A percentile compares a stretch with the other conserved stretches of the same genome.
phyloP scores from a whole-genome alignment of 23 red algal genomes.

The Gracilaria domingensis region DNA sequence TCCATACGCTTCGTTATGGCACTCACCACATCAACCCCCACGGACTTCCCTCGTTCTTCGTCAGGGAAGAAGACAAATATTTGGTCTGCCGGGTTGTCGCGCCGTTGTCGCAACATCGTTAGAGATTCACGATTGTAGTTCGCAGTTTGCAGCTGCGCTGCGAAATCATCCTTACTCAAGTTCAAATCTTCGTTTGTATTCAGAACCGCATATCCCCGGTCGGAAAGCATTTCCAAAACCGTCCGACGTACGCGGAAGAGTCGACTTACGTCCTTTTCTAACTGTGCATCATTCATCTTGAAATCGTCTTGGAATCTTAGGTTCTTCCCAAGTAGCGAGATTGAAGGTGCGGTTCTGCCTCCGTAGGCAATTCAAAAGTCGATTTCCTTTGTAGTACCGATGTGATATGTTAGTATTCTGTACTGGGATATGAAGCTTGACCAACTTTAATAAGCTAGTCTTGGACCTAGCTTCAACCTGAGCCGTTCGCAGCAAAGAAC shows the following conservation, averaged over 20 bases:
- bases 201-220: constrained; percentile 92
- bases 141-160: constrained; percentile 49
- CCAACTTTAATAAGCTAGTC: too few species aligned
- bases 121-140: constrained; percentile 85
- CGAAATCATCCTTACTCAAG: constrained; percentile 80
- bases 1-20: constrained; percentile 85
- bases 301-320: too few species aligned
- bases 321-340: too few species aligned
- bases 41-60: constrained; percentile 66
- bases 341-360: too few species aligned
- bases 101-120: constrained; percentile 82
- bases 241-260: constrained; percentile 87
- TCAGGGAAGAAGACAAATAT: constrained; percentile 97
- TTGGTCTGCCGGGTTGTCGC: constrained; percentile 76
- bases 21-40: constrained; percentile 79
- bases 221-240: constrained; percentile 91
- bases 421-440: too few species aligned
- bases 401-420: too few species aligned
- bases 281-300: constrained; percentile 15
- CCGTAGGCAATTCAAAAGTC: too few species aligned
- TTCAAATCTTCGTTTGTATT: constrained; percentile 71
- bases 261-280: constrained; percentile 83
- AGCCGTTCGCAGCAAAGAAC: too few species aligned
- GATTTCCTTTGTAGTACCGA: too few species aligned
- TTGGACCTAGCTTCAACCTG: too few species aligned